phyloP scores from a whole-genome alignment of 2,329 filamentous ascomycete genomes.

The Fusarium sp. region DNA sequence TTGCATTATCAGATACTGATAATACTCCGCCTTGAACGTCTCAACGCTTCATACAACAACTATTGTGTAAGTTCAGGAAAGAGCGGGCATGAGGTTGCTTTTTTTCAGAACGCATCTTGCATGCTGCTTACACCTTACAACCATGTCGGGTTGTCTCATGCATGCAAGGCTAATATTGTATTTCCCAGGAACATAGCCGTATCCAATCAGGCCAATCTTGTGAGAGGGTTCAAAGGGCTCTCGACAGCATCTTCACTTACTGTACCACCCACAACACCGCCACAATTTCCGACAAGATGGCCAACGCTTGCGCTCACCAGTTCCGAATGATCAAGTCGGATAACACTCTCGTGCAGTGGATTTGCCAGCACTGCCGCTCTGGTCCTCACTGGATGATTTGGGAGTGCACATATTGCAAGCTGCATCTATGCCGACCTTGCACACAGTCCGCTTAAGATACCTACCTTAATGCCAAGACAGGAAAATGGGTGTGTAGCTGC shows the following conservation, averaged over 20 bases:
- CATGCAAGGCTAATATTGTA: slow-evolving; percentile 46
- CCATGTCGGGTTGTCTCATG: slow-evolving; percentile 24
- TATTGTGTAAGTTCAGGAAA: slow-evolving; percentile 32
- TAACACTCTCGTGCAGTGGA: slow-evolving; percentile 74
- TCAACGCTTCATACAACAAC: slow-evolving; percentile 9
- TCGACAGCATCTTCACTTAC: slow-evolving; percentile 36
- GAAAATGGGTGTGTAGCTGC: slow-evolving; percentile 31
- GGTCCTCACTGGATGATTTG: slow-evolving; percentile 78
- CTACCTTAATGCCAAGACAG: slow-evolving; percentile 29
- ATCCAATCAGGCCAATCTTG: slow-evolving; percentile 45
- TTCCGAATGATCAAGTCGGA: slow-evolving; percentile 78
- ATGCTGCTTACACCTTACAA: slow-evolving; percentile 18
- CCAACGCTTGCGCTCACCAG: slow-evolving; percentile 70
- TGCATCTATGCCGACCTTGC: slow-evolving; percentile 73
- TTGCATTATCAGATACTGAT: slow-evolving; percentile 15
- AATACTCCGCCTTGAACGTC: slow-evolving; percentile 10
- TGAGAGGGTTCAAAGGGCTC: slow-evolving; percentile 37
- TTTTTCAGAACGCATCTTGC: slow-evolving; percentile 18
- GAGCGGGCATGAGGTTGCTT: slow-evolving; percentile 23
- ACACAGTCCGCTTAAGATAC: slow-evolving; percentile 55
- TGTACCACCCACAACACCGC: slow-evolving; percentile 33
- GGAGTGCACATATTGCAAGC: slow-evolving; percentile 76
- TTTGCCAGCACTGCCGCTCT: slow-evolving; percentile 73
- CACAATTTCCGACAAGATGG: slow-evolving; percentile 56
- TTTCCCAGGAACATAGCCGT: slow-evolving; percentile 32